Conservation (phyloP, 2,329 filamentous ascomycete genomes). For the Pezicula radicicola region DNA sequence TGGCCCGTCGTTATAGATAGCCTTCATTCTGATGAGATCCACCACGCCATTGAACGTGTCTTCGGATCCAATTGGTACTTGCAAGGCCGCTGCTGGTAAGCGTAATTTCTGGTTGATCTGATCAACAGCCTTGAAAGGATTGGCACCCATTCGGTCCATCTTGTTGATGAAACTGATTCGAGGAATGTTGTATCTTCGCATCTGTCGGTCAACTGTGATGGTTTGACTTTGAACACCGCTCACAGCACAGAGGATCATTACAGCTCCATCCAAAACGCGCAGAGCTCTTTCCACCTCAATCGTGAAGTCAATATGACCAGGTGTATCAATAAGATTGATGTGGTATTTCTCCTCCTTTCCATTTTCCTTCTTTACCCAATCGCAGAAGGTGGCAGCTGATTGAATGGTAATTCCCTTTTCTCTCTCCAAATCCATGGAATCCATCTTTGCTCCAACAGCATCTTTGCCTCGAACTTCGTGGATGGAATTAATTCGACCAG, state of each 20-base stretch:
- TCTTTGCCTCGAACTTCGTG: slow-evolving; percentile 96
- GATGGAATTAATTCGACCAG: slow-evolving; percentile 92
- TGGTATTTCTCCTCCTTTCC: slow-evolving; percentile 90
- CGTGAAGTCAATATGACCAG: slow-evolving; percentile 98
- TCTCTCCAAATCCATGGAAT: slow-evolving; percentile 97
- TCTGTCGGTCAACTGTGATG: slow-evolving; percentile 96
- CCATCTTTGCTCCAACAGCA: slow-evolving; percentile 97
- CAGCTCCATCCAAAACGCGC: slow-evolving; percentile 90
- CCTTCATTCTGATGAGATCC: slow-evolving; percentile 87
- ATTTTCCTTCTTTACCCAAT: slow-evolving; percentile 87
- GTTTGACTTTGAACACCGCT: slow-evolving; percentile 97
- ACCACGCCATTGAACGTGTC: slow-evolving; percentile 91
- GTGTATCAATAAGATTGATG: slow-evolving; percentile 97
- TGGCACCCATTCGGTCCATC: slow-evolving; percentile 98
- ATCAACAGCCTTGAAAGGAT: slow-evolving; percentile 95
- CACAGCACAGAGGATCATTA: slow-evolving; percentile 98
- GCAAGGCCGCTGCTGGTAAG: slow-evolving; percentile 86
- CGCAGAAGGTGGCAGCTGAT: slow-evolving; percentile 94
- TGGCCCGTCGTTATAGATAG: slow-evolving; percentile 86
- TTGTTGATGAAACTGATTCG: slow-evolving; percentile 98
- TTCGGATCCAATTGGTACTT: slow-evolving; percentile 90
- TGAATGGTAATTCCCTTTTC: slow-evolving; percentile 99
- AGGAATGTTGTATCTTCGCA: slow-evolving; percentile 97
- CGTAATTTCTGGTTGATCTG: slow-evolving; percentile 97
- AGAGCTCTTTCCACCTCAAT: slow-evolving; percentile 97